Conservation (phyloP, 495 filamentous ascomycete species). For the Wilcoxina mikolae region DNA sequence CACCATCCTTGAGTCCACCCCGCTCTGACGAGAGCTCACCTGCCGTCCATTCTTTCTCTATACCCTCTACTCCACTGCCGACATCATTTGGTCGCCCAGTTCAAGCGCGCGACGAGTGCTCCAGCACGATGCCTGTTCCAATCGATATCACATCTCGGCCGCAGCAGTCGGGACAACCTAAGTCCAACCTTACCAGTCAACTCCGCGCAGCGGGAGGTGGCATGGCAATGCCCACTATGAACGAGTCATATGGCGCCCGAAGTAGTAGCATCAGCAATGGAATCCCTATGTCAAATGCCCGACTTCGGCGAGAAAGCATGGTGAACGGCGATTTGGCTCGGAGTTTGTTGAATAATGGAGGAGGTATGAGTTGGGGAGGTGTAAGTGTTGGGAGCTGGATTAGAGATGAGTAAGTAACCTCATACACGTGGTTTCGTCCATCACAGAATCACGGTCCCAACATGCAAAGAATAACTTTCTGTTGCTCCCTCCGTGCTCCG, state of each 20-base stretch:
- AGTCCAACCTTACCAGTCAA: slow-evolving; percentile 27
- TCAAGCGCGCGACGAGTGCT: neutral
- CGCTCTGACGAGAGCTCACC: slow-evolving; percentile 27
- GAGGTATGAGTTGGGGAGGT: slow-evolving; percentile 98
- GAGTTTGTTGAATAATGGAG: slow-evolving; percentile 73
- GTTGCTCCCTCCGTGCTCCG: no score
- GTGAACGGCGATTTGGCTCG: slow-evolving; percentile 42
- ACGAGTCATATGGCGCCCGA: slow-evolving; percentile 15
- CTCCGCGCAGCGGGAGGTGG: slow-evolving; percentile 21
- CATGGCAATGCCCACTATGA: slow-evolving; percentile 14
- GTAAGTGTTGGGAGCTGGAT: slow-evolving; percentile 94
- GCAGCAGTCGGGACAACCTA: slow-evolving; percentile 13
- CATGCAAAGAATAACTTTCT: no score
- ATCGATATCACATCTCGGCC: slow-evolving; percentile 27
- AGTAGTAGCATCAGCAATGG: slow-evolving; percentile 25
- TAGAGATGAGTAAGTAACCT: slow-evolving; percentile 80
- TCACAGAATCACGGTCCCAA: no score
- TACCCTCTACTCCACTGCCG: neutral
- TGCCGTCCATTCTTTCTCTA: no score
- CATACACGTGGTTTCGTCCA: no score
- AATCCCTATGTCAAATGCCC: slow-evolving; percentile 21
- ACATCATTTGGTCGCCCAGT: neutral
- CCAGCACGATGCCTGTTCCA: slow-evolving; percentile 24
- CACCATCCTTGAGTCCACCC: slow-evolving; percentile 23
- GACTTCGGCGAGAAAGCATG: slow-evolving; percentile 55